These are phyloP conservation scores for Peronospora tabacina DNA, from an alignment of 352 stramenopile genomes.

Conservation along the genomic window DNA sequence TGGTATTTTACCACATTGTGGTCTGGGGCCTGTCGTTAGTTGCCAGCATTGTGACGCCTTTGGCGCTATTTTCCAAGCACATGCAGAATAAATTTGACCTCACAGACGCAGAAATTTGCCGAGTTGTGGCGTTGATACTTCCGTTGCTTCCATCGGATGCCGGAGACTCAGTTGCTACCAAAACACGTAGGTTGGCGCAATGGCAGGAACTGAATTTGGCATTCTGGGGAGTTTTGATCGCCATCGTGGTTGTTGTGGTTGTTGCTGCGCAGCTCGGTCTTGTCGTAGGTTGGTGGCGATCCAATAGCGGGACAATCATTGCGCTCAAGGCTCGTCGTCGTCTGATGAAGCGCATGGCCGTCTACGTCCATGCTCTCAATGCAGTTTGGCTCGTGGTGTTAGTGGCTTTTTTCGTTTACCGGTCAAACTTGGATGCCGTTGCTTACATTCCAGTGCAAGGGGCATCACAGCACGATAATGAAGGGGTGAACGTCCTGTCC, in stretches of 20 bases:
- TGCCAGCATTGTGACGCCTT: slow-evolving; percentile 33
- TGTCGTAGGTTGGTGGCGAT: slow-evolving; percentile 64
- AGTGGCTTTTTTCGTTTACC: slow-evolving; percentile 56
- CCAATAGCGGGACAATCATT: slow-evolving; percentile 69
- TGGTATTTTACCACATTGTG: slow-evolving; percentile 44
- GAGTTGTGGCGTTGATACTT: slow-evolving; percentile 36
- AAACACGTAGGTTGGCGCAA: slow-evolving; percentile 28
- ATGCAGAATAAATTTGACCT: slow-evolving; percentile 38
- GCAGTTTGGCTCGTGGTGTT: slow-evolving; percentile 55
- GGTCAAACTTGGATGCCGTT: slow-evolving; percentile 36
- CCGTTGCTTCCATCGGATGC: slow-evolving; percentile 41
- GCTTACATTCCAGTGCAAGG: slow-evolving; percentile 28
- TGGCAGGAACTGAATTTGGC: slow-evolving; percentile 55
- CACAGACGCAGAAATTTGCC: slow-evolving; percentile 41
- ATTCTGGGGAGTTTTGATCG: slow-evolving; percentile 53
- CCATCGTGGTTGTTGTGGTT: slow-evolving; percentile 50
- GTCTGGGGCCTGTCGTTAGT: slow-evolving; percentile 46
- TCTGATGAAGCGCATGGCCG: slow-evolving; percentile 69
- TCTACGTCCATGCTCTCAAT: slow-evolving; percentile 66
- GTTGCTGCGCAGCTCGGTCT: slow-evolving; percentile 51
- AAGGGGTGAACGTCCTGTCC: slow-evolving; percentile 33
- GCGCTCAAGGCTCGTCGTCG: slow-evolving; percentile 54
- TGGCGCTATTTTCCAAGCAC: slow-evolving; percentile 35
- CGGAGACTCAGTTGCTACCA: not conserved
- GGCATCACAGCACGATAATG: not conserved